Percentiles rank a stretch among this genome's conserved stretches.
phyloP scores from a whole-genome alignment of 1,284 basidiomycete genomes.

The Volvariella surrecta region DNA sequence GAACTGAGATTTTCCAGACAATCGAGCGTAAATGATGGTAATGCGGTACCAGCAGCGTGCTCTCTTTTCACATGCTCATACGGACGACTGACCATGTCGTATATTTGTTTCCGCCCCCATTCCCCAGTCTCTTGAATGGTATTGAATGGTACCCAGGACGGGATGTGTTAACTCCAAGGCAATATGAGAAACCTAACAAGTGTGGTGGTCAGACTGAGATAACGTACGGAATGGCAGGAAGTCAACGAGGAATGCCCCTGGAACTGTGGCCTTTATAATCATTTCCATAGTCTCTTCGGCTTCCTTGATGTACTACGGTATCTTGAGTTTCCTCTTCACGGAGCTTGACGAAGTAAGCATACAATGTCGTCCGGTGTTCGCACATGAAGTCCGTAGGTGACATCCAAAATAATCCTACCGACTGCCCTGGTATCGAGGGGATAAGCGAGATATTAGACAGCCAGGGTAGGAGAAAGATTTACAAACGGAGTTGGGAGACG shows the following conservation, averaged over 20 bases:
- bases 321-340: neutral
- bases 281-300: constrained; percentile 10
- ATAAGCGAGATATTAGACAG: neutral
- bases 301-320: neutral
- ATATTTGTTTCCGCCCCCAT: neutral
- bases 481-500: constrained; percentile 21
- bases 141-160: constrained; percentile 32
- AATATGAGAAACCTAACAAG: neutral
- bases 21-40: neutral
- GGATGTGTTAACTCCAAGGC: constrained; percentile 15
- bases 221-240: constrained; percentile 20
- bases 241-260: constrained; percentile 17
- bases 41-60: neutral
- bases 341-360: neutral
- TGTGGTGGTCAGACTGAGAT: neutral
- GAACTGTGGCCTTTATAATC: constrained; percentile 10
- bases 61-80: neutral
- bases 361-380: constrained; percentile 14
- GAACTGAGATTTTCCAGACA: neutral
- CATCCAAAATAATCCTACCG: constrained; percentile 26
- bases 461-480: constrained; percentile 2
- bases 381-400: constrained; percentile 29
- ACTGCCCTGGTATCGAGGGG: constrained; percentile 16
- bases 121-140: constrained; percentile 2
- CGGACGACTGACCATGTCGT: neutral